phyloP scores from a whole-genome alignment of 345 rosid species.

The Balakata baccata region DNA sequence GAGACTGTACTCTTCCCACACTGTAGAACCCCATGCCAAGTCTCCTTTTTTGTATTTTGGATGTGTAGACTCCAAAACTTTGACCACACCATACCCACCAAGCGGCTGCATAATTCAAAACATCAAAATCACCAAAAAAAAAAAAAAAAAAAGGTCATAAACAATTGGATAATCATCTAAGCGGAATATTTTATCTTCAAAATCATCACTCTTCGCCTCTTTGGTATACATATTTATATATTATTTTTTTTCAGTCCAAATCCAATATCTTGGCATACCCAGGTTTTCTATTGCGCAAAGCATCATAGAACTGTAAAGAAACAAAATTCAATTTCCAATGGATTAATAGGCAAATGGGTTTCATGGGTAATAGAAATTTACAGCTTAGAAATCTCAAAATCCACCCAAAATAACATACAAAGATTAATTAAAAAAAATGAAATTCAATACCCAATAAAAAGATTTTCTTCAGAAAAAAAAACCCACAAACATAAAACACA shows the following conservation, averaged over 20 bases:
- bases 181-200: too few relatives aligned
- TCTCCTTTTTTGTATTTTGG: slow-evolving; percentile 54
- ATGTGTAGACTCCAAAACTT: slow-evolving; percentile 51
- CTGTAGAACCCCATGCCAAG: slow-evolving; percentile 52
- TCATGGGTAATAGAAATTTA: neutral
- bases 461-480: too few relatives aligned
- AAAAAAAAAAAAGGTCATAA: neutral
- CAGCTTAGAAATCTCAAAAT: neutral
- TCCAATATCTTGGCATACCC: neutral
- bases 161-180: neutral
- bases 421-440: neutral
- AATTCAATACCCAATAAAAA: neutral
- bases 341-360: neutral
- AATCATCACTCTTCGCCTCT: too few relatives aligned
- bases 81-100: slow-evolving; percentile 53
- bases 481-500: too few relatives aligned
- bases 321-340: neutral
- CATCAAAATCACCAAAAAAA: neutral
- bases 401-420: neutral
- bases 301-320: neutral
- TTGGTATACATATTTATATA: too few relatives aligned
- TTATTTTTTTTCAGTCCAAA: too few relatives aligned
- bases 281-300: neutral
- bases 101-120: slow-evolving; percentile 41
- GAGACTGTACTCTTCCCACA: slow-evolving; percentile 66